Evolutionary conservation across 2,329 filamentous ascomycete species (phyloP), one percentile per base, ranked within the genome.

Genomic region (Alternaria hordeiaustralica): DNA sequence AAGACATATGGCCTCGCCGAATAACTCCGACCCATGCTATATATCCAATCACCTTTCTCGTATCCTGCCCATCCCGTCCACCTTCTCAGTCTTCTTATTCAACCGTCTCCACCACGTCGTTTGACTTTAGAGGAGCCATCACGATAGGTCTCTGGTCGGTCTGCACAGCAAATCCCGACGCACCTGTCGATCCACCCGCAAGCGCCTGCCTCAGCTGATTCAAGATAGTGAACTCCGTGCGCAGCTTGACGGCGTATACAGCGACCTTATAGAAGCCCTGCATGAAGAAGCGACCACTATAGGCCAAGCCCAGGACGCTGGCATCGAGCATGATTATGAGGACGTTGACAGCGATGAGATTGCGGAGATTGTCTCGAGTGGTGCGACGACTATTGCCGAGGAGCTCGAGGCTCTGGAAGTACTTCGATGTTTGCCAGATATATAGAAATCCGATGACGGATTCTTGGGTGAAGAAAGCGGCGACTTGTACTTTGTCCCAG

Each of bases 221-320:
- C 18, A 89, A 72, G 49, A 89, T 83, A 6, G 83, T 82, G 62
- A 84, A 83, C 69, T 88, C 87, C 4, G 86, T 79, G 64, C 86
- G 84, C 26, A 86, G 76, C 68, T 83, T 83, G 59, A 83, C 69
- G 49, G 78, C 80, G 64, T 83, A 83, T 3, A 82, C 75, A 8
- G 81, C 78, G 11, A 60, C 74, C 60, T 81, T 81, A 59, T 78
- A 75, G n/a, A 77, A 74, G 6, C 75, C 76, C 53, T 82, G 78
- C 3, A 83, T 61, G 50, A 78, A 78, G 66, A 81, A 82, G 44
- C 77, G 67, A 11, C 75, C 74, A 4, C 77, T 71, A 63, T 78
- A 82, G 62, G 80, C 77, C 12, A 82, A 67, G 6, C 72, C 80
- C 0, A 83, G 74, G 0, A 83, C 70, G 20, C 75, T 74, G 57